Conservation (phyloP, 2,329 filamentous ascomycete genomes). For the Sarocladiaceae sp. region DNA sequence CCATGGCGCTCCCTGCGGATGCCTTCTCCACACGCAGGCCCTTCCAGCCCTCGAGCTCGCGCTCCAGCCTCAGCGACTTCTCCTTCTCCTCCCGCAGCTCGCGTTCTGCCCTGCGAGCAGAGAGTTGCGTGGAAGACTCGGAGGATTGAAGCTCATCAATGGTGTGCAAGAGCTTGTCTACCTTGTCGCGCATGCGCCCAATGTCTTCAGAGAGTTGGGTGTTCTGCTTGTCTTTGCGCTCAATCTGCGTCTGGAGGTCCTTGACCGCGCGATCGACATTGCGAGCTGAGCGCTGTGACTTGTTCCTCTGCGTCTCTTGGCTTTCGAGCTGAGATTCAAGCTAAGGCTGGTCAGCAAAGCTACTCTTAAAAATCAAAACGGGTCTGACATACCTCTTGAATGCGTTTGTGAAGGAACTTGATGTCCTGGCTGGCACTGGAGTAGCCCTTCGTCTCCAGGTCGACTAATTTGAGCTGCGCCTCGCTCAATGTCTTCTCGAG, state of each 20-base stretch:
- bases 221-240: conserved; percentile 86
- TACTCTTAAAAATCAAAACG: background rate
- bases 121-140: conserved; percentile 75
- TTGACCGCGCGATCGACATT: conserved; percentile 92
- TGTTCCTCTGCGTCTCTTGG: conserved; percentile 70
- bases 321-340: conserved; percentile 82
- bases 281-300: conserved; percentile 79
- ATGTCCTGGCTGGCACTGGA: conserved; percentile 92
- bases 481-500: conserved; percentile 90
- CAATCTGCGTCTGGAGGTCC: conserved; percentile 86
- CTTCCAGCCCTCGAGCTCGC: conserved; percentile 81
- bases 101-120: conserved; percentile 77
- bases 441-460: conserved; percentile 95
- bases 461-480: conserved; percentile 80
- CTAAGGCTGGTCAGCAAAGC: conserved; percentile 34
- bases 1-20: conserved; percentile 38
- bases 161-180: conserved; percentile 78
- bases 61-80: conserved; percentile 72
- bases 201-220: conserved; percentile 76
- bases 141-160: conserved; percentile 92
- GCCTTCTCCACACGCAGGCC: conserved; percentile 62
- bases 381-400: conserved; percentile 74
- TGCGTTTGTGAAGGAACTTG: conserved; percentile 85
- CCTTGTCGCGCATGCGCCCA: conserved; percentile 78
- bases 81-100: conserved; percentile 87